Base-by-base conservation (phyloP, 2,329 filamentous ascomycete species). In the Neoscytalidium dimidiatum region DNA sequence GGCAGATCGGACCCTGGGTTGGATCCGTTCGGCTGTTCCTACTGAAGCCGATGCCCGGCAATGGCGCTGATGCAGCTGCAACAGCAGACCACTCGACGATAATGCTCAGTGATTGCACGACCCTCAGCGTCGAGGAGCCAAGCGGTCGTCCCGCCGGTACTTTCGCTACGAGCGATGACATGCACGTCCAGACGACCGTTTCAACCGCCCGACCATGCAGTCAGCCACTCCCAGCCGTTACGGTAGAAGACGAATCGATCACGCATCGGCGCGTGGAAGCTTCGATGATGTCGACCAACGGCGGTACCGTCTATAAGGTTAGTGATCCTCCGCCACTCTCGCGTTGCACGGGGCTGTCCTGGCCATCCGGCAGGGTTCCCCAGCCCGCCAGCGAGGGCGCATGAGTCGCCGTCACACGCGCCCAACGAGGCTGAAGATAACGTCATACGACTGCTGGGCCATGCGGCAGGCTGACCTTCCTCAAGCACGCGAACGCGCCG, bases 391-490 rank as follows among this genome's bases (percentile, higher is more conserved):
- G 56, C 21, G 9, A 28, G 17, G 19, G 35, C 53, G 23, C 53
- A 44, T 58, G 53, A 44, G 53, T 58, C 53, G 53, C 17, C 21
- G 35, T 58, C 53, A 44, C 38, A 38, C 23, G 53, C 23, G 53
- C 38, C 23, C 35, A 26, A n/a, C 53, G 53, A 58, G 53, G 53
- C 53, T 60, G 38, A 52, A 33, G 56, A 60, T 60, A 60, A 46
- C 41, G 56, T 60, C 56, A 60, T 60, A 60, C n/a, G 28, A 31
- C 35, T 44, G 14, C 9, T 29, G 53, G 13, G 35, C 44, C 35
- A 57, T 43, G 52, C 11, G 52, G 33, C 31, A 21, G 29, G 49
- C 23, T 35, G 49, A 56, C 31, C 31, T 29, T 57, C 35, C 52
- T 31, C 19, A 31, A 19, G 49, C 19, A 13, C 26, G 21, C 35